Conservation (phyloP, 2,329 filamentous ascomycete species). For the Sporothrix sp. region DNA sequence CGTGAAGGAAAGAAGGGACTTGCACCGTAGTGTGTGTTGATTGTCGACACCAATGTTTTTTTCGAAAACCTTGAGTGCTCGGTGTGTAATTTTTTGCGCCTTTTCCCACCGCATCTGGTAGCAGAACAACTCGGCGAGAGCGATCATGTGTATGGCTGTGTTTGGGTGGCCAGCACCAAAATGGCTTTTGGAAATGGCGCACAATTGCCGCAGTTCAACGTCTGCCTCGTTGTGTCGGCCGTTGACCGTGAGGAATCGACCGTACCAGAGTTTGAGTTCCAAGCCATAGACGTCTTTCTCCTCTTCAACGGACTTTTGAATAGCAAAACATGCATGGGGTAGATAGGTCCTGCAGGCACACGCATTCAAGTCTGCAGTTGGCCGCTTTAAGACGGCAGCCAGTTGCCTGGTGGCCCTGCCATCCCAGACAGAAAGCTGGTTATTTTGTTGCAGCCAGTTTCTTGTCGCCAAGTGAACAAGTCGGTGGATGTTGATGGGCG, state of each 20-base stretch:
- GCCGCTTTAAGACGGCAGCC: background rate
- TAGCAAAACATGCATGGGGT: conserved; percentile 4
- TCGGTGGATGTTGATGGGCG: conserved; percentile 24
- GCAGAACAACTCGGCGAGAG: too few species aligned
- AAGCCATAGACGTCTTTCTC: background rate
- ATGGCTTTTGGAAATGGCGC: too few species aligned
- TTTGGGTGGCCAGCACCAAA: too few species aligned
- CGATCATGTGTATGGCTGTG: too few species aligned
- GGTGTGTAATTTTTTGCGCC: too few species aligned
- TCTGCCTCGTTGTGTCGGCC: too few species aligned
- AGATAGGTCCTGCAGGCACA: conserved; percentile 7
- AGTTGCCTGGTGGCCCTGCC: conserved; percentile 13
- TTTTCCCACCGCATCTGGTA: too few species aligned
- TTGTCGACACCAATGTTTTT: too few species aligned
- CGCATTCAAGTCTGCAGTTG: background rate
- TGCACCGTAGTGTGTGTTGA: background rate
- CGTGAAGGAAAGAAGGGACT: too few species aligned
- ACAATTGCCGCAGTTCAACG: too few species aligned
- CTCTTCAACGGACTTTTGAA: background rate
- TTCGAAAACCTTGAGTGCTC: too few species aligned
- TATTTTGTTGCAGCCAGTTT: conserved; percentile 20
- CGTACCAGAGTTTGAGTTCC: background rate
- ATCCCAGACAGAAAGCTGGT: background rate
- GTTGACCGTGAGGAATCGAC: background rate
- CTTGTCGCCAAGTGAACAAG: conserved; percentile 24